These are phyloP conservation scores for Paratinospora sagittata DNA, from an alignment of 164 flowering plant species.

Conservation along the genomic window DNA sequence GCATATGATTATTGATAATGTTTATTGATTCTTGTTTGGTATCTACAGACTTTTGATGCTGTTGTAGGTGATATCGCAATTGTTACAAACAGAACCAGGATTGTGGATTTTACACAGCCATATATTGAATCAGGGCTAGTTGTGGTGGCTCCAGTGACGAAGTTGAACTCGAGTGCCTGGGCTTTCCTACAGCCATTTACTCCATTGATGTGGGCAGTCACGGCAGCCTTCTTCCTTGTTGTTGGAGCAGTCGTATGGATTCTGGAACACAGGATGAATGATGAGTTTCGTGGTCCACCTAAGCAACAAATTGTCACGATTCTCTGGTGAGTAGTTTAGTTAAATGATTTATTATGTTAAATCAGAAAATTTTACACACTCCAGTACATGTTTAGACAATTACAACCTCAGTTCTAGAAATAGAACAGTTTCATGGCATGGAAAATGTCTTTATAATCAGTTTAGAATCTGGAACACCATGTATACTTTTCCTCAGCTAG, in stretches of 20 bases:
- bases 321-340: conserved; percentile 27
- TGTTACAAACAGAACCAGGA: conserved; percentile 52
- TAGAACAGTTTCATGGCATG: not conserved
- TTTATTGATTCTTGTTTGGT: conserved; percentile 1
- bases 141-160: conserved; percentile 63
- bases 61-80: conserved; percentile 80
- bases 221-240: conserved; percentile 49
- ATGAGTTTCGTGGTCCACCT: conserved; percentile 40
- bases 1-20: not conserved
- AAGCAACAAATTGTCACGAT: conserved; percentile 26
- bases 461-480: not conserved
- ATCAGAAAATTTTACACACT: not conserved
- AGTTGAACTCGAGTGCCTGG: conserved; percentile 49
- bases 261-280: conserved; percentile 35
- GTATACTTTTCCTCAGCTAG: not conserved
- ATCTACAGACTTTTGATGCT: conserved; percentile 61
- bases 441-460: not conserved
- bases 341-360: not conserved
- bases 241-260: conserved; percentile 37
- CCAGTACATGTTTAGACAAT: not conserved
- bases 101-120: conserved; percentile 85
- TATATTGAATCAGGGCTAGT: conserved; percentile 77
- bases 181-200: conserved; percentile 75
- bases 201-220: conserved; percentile 60
- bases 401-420: not conserved